Evolutionary conservation across 1,139 yeast species (phyloP).

Genomic region (Petasospora rhodanensis): DNA sequence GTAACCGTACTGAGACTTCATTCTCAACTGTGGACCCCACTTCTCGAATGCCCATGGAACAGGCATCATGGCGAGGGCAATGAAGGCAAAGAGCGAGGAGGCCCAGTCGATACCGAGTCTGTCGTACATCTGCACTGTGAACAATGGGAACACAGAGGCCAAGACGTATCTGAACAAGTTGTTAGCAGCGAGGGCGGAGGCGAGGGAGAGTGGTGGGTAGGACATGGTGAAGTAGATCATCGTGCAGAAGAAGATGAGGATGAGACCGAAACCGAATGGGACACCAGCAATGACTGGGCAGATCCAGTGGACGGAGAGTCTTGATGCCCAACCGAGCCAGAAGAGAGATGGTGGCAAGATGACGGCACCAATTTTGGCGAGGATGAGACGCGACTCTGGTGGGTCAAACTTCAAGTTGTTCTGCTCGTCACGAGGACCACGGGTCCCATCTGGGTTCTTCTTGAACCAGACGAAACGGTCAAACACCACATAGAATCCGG

Average conservation of each 20-base stretch:
- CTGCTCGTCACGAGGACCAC: slow-evolving; percentile 50
- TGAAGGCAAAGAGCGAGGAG: slow-evolving; percentile 66
- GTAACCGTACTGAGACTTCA: slow-evolving; percentile 53
- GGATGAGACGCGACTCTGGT: slow-evolving; percentile 40
- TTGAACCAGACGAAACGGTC: slow-evolving; percentile 50
- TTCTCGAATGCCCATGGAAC: slow-evolving; percentile 61
- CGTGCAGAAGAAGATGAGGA: slow-evolving; percentile 68
- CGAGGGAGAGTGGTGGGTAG: slow-evolving; percentile 70
- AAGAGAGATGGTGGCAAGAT: slow-evolving; percentile 65
- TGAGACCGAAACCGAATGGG: slow-evolving; percentile 71
- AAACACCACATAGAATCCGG: slow-evolving; percentile 42
- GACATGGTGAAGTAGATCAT: slow-evolving; percentile 68
- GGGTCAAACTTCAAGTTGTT: slow-evolving; percentile 44
- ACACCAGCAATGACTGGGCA: slow-evolving; percentile 72
- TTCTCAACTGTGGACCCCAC: slow-evolving; percentile 52
- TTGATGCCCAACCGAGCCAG: slow-evolving; percentile 82
- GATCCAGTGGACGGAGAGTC: slow-evolving; percentile 66
- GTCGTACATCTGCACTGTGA: slow-evolving; percentile 71
- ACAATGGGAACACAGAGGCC: slow-evolving; percentile 65
- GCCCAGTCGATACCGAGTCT: slow-evolving; percentile 74
- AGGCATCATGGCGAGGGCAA: slow-evolving; percentile 64
- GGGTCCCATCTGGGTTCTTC: slow-evolving; percentile 57
- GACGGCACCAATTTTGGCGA: slow-evolving; percentile 57
- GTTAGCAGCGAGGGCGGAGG: slow-evolving; percentile 79
- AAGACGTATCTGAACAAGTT: slow-evolving; percentile 59